Conservation (phyloP, 169 alveolate species). For the Plasmodium malariae region DNA sequence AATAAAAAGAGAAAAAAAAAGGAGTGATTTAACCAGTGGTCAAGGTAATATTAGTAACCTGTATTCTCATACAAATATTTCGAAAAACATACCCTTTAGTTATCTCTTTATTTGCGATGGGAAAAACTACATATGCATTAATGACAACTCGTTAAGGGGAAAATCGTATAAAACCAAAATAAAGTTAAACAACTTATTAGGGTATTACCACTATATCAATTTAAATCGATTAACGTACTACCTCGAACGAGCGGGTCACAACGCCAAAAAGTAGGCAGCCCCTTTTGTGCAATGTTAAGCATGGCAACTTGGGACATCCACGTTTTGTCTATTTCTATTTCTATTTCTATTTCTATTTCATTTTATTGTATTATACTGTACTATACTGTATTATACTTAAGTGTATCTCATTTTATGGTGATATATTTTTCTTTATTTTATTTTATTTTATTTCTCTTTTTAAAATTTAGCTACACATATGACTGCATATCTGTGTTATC, state of each 20-base stretch:
- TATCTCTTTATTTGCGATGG: slow-evolving; percentile 75
- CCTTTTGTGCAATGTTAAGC: no score
- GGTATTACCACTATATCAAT: slow-evolving; percentile 67
- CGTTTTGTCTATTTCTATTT: no score
- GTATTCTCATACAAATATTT: neutral
- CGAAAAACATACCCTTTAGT: slow-evolving; percentile 9
- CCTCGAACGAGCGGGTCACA: slow-evolving; percentile 5
- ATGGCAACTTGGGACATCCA: no score
- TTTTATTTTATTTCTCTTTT: no score
- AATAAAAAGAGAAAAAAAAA: neutral
- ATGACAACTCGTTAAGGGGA: slow-evolving; percentile 39
- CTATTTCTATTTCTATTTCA: no score
- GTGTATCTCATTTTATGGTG: no score
- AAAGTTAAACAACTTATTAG: slow-evolving; percentile 44
- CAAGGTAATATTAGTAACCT: neutral
- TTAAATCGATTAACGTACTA: slow-evolving; percentile 67
- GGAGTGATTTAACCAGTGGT: neutral
- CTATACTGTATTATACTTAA: no score
- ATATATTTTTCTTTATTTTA: no score
- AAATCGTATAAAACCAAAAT: slow-evolving; percentile 15
- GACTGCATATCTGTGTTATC: no score
- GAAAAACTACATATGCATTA: slow-evolving; percentile 55
- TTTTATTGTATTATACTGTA: no score
- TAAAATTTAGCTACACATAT: no score
- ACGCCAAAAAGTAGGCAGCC: no score